Base-by-base conservation (phyloP, 495 filamentous ascomycete species). In the Penicillium maclennaniae region DNA sequence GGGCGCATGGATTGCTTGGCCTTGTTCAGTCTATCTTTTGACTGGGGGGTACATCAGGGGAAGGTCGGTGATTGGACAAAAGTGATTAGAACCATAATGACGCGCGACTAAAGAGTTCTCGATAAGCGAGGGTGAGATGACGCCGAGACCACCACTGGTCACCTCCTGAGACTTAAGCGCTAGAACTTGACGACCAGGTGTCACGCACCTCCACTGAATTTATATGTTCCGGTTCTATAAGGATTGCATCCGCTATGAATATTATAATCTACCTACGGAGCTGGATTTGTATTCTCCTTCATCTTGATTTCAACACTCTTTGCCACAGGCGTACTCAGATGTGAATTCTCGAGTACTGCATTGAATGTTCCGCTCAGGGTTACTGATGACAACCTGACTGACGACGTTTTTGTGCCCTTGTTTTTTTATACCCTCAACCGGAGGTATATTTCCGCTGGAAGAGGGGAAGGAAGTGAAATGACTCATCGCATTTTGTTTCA, bases 181-280 rank as follows among this genome's bases (percentile, higher is more conserved):
- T 38, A 45, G 43, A 51, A 38, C 15, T 43, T 27, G 17, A 50
- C 23, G 23, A 2, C 5, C 2, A 23, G 23, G 23, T 16, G 47
- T 47, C 28, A 57, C 43, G 43, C n/a, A 47, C 17, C 47, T 55
- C 44, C 15, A 43, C 44, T 55, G 40, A 27, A 28, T 9, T 46
- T 40, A 6, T 42, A 9, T 8, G 48, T 39, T 21, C 28, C 9
- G 49, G 41, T 44, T 57, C 27, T 54, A 14, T 43, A 44, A 53
- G 47, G 48, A 59, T 59, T 49, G 39, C 56, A 55, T 59, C 40
- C 20, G 46, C 25, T 59, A 48, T 59, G 52, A n/a, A 59, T 55
- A 59, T 52, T 47, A 37, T 26, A 12, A 44, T 36, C 34, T 51
- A 23, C 36, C 42, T 16, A 46, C 46, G 38, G 49, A 57, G 47